Conservation (phyloP, 345 rosid genomes). For the Viola odorata region DNA sequence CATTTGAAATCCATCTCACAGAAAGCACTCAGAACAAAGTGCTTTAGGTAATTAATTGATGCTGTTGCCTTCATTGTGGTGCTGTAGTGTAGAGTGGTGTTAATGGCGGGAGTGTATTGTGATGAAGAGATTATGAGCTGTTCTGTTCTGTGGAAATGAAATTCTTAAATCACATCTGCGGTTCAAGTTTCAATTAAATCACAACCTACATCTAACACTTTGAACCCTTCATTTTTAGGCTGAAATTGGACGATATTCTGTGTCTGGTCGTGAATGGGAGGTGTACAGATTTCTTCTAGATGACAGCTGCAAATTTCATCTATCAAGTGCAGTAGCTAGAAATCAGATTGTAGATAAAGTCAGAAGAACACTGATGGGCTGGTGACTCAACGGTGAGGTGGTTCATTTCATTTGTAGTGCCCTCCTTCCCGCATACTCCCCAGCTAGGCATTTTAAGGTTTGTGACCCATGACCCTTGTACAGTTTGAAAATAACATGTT, state of each 20-base stretch:
- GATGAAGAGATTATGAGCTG: neutral
- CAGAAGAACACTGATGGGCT: slow-evolving; percentile 76
- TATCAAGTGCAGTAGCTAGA: slow-evolving; percentile 35
- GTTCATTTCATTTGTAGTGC: neutral
- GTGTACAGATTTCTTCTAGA: slow-evolving; percentile 79
- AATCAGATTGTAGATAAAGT: slow-evolving; percentile 62
- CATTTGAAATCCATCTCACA: too few species aligned
- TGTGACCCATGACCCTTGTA: neutral
- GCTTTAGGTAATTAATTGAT: neutral
- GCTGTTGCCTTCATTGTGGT: neutral
- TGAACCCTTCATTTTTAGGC: slow-evolving; percentile 42
- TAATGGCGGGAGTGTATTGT: neutral
- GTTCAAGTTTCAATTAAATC: neutral
- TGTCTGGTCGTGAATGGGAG: slow-evolving; percentile 75
- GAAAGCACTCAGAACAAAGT: neutral
- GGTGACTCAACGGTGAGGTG: slow-evolving; percentile 30
- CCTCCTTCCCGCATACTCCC: neutral
- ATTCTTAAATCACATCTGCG: slow-evolving; percentile 2
- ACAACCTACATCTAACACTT: neutral
- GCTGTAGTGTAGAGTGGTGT: too few species aligned
- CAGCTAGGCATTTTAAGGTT: neutral
- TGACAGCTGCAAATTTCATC: slow-evolving; percentile 39
- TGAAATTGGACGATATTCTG: slow-evolving; percentile 65
- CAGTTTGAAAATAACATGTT: neutral
- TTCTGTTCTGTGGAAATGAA: neutral